phyloP scores from a whole-genome alignment of 1,139 yeast species.

The Pichia sp. region DNA sequence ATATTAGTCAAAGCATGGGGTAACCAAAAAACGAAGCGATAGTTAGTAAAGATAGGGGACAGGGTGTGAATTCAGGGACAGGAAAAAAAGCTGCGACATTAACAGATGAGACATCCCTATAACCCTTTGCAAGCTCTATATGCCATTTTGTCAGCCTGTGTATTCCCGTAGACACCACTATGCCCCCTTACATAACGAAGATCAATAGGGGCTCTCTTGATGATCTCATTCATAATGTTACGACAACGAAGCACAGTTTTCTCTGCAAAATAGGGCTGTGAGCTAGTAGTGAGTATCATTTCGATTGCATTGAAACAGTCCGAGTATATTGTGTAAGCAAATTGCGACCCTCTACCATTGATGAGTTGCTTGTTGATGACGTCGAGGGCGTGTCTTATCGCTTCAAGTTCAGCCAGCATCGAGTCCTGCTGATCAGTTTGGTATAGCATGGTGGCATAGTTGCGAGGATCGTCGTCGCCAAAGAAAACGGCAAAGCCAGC shows the following conservation, averaged over 20 bases:
- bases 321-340: slow-evolving; percentile 39
- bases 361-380: slow-evolving; percentile 48
- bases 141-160: slow-evolving; percentile 49
- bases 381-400: slow-evolving; percentile 68
- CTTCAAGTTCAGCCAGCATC: slow-evolving; percentile 35
- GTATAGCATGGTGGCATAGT: slow-evolving; percentile 22
- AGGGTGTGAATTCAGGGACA: not conserved
- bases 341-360: slow-evolving; percentile 45
- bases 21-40: not conserved
- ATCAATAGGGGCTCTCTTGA: not conserved
- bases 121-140: not conserved
- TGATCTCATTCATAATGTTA: not conserved
- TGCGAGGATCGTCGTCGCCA: slow-evolving; percentile 44
- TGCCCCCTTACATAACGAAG: slow-evolving; percentile 63
- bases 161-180: slow-evolving; percentile 60
- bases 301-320: slow-evolving; percentile 42
- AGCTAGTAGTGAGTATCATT: not conserved
- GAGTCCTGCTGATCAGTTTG: not conserved
- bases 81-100: too few species aligned
- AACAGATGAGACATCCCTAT: too few species aligned
- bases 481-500: slow-evolving; percentile 78
- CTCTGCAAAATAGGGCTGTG: not conserved
- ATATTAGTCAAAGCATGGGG: too few species aligned
- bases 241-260: not conserved
- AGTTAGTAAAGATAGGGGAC: not conserved